Conservation (phyloP, 2,329 filamentous ascomycete species). For the Aspergillus aculeatinus region DNA sequence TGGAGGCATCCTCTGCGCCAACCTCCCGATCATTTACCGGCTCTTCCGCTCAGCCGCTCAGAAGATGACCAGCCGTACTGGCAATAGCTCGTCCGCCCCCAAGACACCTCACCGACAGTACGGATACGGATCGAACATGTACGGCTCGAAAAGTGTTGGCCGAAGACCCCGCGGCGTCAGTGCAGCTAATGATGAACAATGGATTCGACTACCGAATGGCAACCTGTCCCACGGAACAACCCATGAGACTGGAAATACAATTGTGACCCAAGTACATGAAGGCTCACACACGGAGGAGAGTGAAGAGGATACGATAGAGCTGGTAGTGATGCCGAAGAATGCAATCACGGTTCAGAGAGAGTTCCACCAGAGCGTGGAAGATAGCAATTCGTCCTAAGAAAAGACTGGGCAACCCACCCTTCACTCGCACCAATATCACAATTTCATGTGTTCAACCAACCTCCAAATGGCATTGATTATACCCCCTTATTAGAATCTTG, state of each 20-base stretch:
- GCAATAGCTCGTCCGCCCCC: background rate
- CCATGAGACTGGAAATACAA: background rate
- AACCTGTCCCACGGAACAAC: background rate
- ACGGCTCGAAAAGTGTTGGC: background rate
- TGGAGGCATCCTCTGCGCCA: slow-evolving; percentile 8
- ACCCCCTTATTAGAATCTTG: too few species aligned
- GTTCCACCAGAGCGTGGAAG: slow-evolving; percentile 1
- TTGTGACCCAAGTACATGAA: background rate
- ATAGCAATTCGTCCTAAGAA: background rate
- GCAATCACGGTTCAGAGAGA: slow-evolving; percentile 4
- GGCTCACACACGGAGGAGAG: background rate
- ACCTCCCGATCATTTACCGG: slow-evolving; percentile 12
- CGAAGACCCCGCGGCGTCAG: background rate
- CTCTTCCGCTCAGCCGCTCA: slow-evolving; percentile 5
- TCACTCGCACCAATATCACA: too few species aligned
- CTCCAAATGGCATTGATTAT: too few species aligned
- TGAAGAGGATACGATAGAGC: background rate
- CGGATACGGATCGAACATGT: slow-evolving; percentile 3
- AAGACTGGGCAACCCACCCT: too few species aligned
- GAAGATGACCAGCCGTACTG: slow-evolving; percentile 3
- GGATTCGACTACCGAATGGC: slow-evolving; percentile 6
- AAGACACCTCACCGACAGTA: slow-evolving; percentile 1
- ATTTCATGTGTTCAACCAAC: too few species aligned
- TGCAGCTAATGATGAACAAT: background rate
- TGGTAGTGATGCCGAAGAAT: background rate